Evolutionary conservation across 106 monocot genomes (phyloP), one percentile per base, ranked within the genome.

Genomic region (Acorus calamus): DNA sequence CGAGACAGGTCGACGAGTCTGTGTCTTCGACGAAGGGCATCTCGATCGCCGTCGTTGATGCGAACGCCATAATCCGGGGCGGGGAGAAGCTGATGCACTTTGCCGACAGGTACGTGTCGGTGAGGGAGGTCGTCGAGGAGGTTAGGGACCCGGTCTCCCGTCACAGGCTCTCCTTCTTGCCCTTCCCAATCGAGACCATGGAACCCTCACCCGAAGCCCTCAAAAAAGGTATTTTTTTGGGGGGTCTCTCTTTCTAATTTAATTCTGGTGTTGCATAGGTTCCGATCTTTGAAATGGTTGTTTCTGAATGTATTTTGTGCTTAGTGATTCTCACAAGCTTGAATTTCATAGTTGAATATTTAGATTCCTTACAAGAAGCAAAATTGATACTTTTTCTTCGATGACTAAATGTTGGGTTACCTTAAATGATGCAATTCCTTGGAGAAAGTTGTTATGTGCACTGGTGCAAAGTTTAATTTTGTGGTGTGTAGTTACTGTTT

Each of bases 41-140:
- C 8, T 67, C 90, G 10, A 82, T 96, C 11, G 87, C 87, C 12
- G 87, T 96, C 53, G 82, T 90, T 46, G 94, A 90, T 6, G 90
- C 94, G 44, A 90, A 80, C 60, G 94, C 94, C 46, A 78, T 96
- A 28, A 90, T 96, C 64, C 78, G 82, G 28, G 28, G 28, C 13
- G 84, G 89, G 2, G 87, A 80, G 60, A 84, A 84, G 63, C 60
- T 96, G 6, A 59, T 74, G 0, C 70, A 78, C 41, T 68, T 56
- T 14, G 87, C 80, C 3, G 94, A 87, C n/a, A 78, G 76, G 71
- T 84, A 86, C 28, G 89, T 94, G 3, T 75, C 94, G 47, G 81
- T 89, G 9, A 55, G 50, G 10, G 87, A 96, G 66, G 90, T 85
- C 11, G 54, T 96, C 9, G 89, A 94, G 2, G 94, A 94, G 80